Base-by-base conservation (phyloP, 805 yeast genomes). In the Starmera quercuum region DNA sequence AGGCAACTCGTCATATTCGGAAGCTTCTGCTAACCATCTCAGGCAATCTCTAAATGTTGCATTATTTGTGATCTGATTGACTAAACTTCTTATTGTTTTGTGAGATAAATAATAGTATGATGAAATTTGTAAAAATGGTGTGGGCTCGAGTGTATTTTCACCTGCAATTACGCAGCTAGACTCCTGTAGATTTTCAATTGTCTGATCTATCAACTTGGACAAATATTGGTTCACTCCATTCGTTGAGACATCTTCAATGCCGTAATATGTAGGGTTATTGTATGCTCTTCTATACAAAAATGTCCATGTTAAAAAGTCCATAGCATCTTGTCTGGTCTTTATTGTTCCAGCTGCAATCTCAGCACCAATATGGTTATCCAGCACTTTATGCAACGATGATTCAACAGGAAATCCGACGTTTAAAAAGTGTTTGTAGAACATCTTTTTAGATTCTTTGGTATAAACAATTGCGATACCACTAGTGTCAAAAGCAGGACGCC, bases 321-420 rank as follows among this genome's bases (percentile, higher is more conserved):
- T 79, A 26, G 92, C 98, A 56, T 92, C 98, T 20, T 84, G 95
- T 15, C 92, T 75, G 41, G 82, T 85, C 2, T 96, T 86, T 6
- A 92, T 97, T 0, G 94, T 87, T 5, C 99, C 99, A 14, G 92
- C 63, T 0, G 98, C 81, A 20, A 94, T 87, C 53, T 92, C 99
- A 0, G 99, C 99, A 58, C 94, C 94, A 50, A 92, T 67, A 46
- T 90, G 92, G 54, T 92, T 97, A 24, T 83, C 87, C 26, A 92
- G 58, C 42, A 83, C 86, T 1, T 75, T 77, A 38, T 78, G 73
- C 30, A 92, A 66, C 36, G 78, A 73, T 0, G 96, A 85, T 54
- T 92, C 99, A 37, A 92, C 92, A 0, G 99, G 95, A 59, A 86
- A 95, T 50, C 94, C 98, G 47, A 92, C 96, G 2, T 95, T 79